Base-by-base conservation (phyloP, 2,329 filamentous ascomycete genomes). In the Paraconiothyrium brasiliense region DNA sequence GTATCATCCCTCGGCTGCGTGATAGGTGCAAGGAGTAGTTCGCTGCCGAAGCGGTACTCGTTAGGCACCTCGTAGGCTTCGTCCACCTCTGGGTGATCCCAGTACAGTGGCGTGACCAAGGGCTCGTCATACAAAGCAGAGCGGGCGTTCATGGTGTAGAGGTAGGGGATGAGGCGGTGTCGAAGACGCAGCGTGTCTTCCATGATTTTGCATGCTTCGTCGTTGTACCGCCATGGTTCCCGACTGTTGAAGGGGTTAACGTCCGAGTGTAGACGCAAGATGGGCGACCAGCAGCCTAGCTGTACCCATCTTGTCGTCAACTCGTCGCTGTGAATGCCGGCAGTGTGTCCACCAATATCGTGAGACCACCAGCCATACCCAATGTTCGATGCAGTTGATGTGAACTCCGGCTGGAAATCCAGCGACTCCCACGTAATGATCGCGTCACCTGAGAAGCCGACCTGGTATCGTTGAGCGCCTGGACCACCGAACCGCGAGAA, bases 331-430 rank as follows among this genome's bases (percentile, higher is more conserved):
- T 84, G 83, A 43, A 76, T 76, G 4, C 88, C 88, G 2, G 75
- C 71, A 67, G 86, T 84, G 70, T 90, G 88, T 0, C 88, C 88
- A n/a, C 88, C 88, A 32, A 90, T 88, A 64, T 90, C 88, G 71
- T 90, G 87, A 54, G 85, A 87, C 88, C 88, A 90, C 87, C 87
- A 90, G 2, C 87, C 88, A 64, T 87, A 90, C 0, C 88, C 88
- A 61, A 90, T 88, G 72, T 90, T 90, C 10, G 86, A 87, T 0
- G 88, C 86, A 0, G 86, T 89, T 3, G 87, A 85, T 0, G 88
- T 90, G 68, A 90, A 90, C 68, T 90, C 87, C 7, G 88, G 87
- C 71, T 90, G 88, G 75, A 90, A 90, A 14, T 82, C 73, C 16
- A 90, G 80, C 0, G 85, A 87, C 0, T 80, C 83, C 88, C 88